Evolutionary conservation across 2,329 filamentous ascomycete genomes (phyloP).

Genomic region (Biscogniauxia marginata): DNA sequence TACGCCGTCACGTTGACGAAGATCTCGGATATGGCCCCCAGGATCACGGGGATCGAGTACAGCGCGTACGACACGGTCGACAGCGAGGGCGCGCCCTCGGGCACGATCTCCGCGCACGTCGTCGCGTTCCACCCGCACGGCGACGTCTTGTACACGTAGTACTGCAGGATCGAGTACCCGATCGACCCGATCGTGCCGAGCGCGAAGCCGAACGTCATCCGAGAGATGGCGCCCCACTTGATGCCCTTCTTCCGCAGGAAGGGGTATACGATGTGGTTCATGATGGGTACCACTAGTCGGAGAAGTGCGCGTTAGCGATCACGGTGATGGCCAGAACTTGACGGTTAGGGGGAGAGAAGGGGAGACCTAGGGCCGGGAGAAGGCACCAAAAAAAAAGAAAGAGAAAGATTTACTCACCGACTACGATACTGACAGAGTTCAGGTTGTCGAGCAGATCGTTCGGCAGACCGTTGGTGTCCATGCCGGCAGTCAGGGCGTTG

Average conservation of each 20-base stretch:
- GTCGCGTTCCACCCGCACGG: conserved; percentile 31
- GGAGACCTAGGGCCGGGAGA: too few relatives aligned
- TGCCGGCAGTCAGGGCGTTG: conserved; percentile 39
- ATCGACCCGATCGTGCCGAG: conserved; percentile 40
- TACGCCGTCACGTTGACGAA: conserved; percentile 59
- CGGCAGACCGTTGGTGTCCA: conserved; percentile 42
- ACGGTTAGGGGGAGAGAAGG: neutral
- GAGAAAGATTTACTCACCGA: conserved; percentile 26
- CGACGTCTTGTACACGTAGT: conserved; percentile 31
- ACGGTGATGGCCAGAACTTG: neutral
- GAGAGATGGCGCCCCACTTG: conserved; percentile 41
- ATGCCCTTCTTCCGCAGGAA: conserved; percentile 37
- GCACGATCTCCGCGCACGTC: conserved; percentile 28
- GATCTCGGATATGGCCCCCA: conserved; percentile 53
- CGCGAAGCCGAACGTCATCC: conserved; percentile 45
- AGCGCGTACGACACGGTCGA: conserved; percentile 27
- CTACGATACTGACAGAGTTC: conserved; percentile 42
- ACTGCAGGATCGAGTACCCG: conserved; percentile 28
- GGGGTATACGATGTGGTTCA: conserved; percentile 43
- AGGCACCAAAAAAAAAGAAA: neutral
- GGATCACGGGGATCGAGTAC: conserved; percentile 44
- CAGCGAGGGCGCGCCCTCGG: conserved; percentile 21
- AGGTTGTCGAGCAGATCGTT: conserved; percentile 45
- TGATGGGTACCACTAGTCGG: conserved; percentile 35
- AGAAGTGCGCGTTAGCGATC: conserved; percentile 9